These are phyloP conservation scores for Glarea lozoyensis DNA, from an alignment of 495 filamentous ascomycete species.

Conservation along the genomic window DNA sequence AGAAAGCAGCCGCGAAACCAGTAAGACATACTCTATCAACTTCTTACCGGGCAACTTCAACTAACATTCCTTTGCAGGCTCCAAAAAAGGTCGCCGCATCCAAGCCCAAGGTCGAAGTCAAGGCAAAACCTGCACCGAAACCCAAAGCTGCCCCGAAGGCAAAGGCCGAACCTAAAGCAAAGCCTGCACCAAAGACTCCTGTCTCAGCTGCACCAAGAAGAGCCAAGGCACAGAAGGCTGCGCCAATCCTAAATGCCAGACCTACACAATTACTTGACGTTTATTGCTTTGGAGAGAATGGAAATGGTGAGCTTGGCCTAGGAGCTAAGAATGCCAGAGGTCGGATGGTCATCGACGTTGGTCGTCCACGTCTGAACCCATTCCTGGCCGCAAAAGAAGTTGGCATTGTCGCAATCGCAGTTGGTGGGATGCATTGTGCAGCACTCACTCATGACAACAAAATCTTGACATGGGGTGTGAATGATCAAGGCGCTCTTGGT, in stretches of 20 bases:
- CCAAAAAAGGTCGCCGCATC: too few relatives aligned
- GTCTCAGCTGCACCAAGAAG: conserved; percentile 1
- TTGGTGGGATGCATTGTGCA: conserved; percentile 59
- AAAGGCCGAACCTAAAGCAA: conserved; percentile 34
- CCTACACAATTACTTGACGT: conserved; percentile 32
- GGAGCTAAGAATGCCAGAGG: conserved; percentile 10
- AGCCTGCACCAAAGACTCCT: too few relatives aligned
- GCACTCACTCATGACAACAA: conserved; percentile 57
- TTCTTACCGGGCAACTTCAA: too few relatives aligned
- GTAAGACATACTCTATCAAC: too few relatives aligned
- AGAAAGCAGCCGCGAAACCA: conserved; percentile 10
- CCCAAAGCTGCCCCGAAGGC: conserved; percentile 19
- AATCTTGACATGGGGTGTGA: conserved; percentile 66
- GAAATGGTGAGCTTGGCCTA: conserved; percentile 45
- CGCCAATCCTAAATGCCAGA: conserved; percentile 27
- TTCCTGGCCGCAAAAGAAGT: conserved; percentile 41
- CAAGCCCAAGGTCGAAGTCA: conserved; percentile 2
- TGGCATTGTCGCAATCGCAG: conserved; percentile 53
- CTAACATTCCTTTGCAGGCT: too few relatives aligned
- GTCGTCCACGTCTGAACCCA: conserved; percentile 43
- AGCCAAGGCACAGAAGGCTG: conserved; percentile 12
- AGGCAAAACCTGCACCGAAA: conserved; percentile 7
- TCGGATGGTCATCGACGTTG: conserved; percentile 43
- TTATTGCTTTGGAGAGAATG: conserved; percentile 47
- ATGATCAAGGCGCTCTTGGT: conserved; percentile 59